These are phyloP conservation scores for Sherardia arvensis DNA, from an alignment of 257 asterid species.

Conservation along the genomic window DNA sequence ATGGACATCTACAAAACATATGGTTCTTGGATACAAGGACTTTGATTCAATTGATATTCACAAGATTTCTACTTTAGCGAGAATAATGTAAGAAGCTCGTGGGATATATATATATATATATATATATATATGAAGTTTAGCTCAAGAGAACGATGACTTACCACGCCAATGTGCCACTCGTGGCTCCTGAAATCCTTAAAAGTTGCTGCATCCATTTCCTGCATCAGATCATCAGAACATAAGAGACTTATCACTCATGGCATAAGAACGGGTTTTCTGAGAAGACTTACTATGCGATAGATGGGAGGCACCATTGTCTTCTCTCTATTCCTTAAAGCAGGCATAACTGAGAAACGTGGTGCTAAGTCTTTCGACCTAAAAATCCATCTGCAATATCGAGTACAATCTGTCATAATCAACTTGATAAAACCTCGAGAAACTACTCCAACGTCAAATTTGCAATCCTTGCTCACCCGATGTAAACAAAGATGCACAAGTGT, in stretches of 20 bases:
- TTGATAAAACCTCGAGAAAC: neutral
- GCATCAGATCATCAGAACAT: conserved; percentile 14
- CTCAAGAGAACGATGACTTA: conserved; percentile 21
- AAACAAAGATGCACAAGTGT: conserved; percentile 54
- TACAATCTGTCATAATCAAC: conserved; percentile 1
- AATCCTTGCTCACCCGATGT: conserved; percentile 52
- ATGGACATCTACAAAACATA: neutral
- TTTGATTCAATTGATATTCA: neutral
- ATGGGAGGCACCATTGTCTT: conserved; percentile 58
- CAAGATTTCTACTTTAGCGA: neutral
- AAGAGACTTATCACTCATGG: neutral
- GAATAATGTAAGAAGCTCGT: neutral
- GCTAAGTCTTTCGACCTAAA: conserved; percentile 61
- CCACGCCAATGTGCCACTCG: conserved; percentile 91
- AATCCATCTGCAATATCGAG: conserved; percentile 50
- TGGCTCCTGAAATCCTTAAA: conserved; percentile 54
- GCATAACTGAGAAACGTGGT: conserved; percentile 76
- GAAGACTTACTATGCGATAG: conserved; percentile 70
- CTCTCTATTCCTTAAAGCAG: conserved; percentile 35
- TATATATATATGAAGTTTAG: neutral
- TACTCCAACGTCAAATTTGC: neutral
- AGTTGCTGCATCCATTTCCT: conserved; percentile 85
- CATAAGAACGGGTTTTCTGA: neutral
- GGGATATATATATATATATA: neutral
- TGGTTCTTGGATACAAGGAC: neutral